Evolutionary conservation across 345 rosid species (phyloP).

Genomic region (Moricandia arvensis): DNA sequence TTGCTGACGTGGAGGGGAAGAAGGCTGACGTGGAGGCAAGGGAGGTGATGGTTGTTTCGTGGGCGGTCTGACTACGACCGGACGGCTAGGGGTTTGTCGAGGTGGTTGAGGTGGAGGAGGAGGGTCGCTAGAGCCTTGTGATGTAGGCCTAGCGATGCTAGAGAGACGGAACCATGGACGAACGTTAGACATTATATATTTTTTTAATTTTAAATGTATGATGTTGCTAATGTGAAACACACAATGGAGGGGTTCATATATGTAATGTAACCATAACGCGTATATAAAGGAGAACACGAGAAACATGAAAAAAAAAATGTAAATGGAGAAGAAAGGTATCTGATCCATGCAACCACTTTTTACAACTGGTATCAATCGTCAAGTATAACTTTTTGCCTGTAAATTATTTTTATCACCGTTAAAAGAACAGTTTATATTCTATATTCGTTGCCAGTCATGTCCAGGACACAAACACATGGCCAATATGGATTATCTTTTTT

Average conservation of each 20-base stretch:
- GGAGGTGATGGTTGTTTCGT: constrained; percentile 13
- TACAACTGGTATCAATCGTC: constrained; percentile 32
- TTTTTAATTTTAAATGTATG: background rate
- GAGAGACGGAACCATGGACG: constrained; percentile 44
- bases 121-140: constrained; percentile 35
- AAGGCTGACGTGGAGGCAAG: constrained; percentile 2
- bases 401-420: constrained; percentile 1
- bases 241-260: constrained; percentile 19
- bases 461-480: too few relatives aligned
- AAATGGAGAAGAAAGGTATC: constrained; percentile 35
- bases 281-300: constrained; percentile 19
- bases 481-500: too few relatives aligned
- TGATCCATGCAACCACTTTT: constrained; percentile 36
- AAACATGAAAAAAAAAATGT: constrained; percentile 7
- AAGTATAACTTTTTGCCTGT: constrained; percentile 3
- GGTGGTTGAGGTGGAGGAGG: constrained; percentile 30
- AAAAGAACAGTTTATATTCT: constrained; percentile 1
- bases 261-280: background rate
- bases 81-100: constrained; percentile 28
- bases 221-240: constrained; percentile 7
- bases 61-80: constrained; percentile 1
- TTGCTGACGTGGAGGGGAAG: constrained; percentile 29
- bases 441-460: too few relatives aligned
- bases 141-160: constrained; percentile 32
- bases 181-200: constrained; percentile 31